Percentiles rank a stretch among this genome's conserved stretches.
phyloP scores from a whole-genome alignment of 1,284 basidiomycete species.

The Cronartium quercuum region DNA sequence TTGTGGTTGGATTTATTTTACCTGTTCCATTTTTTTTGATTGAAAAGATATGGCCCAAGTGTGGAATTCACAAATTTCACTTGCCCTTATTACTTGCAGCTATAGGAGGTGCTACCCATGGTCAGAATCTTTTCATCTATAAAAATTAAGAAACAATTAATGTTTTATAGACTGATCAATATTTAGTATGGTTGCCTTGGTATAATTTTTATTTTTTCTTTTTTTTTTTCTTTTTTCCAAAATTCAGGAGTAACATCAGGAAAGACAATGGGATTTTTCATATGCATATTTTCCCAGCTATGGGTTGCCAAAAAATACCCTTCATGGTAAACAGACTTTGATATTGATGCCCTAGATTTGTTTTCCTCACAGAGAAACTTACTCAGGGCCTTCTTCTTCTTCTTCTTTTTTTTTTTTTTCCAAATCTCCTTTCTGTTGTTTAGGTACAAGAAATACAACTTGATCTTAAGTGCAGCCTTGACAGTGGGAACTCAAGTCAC shows the following conservation, averaged over 20 bases:
- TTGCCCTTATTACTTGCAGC: not conserved
- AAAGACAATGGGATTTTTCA: not conserved
- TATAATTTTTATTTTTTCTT: not conserved
- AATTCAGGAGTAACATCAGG: not conserved
- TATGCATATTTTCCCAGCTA: not conserved
- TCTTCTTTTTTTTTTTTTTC: not conserved
- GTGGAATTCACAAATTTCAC: not conserved
- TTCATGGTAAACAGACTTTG: not conserved
- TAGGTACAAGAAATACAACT: slow-evolving; percentile 4
- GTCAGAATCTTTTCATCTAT: not conserved
- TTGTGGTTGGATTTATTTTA: slow-evolving; percentile 25
- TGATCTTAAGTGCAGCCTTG: slow-evolving; percentile 35
- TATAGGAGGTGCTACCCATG: not conserved
- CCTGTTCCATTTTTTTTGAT: slow-evolving; percentile 23
- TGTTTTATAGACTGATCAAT: not conserved
- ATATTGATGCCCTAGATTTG: too few species aligned
- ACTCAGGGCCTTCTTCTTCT: not conserved
- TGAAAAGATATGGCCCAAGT: slow-evolving; percentile 18
- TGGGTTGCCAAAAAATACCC: not conserved
- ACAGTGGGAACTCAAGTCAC: slow-evolving; percentile 33
- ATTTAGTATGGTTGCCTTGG: too few species aligned
- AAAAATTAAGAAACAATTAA: not conserved
- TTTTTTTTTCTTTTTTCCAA: not conserved
- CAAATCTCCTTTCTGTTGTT: too few species aligned
- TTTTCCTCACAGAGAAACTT: not conserved